Base-by-base conservation (phyloP, 179 eudicot genomes). In the Sideroxylon spinosum region DNA sequence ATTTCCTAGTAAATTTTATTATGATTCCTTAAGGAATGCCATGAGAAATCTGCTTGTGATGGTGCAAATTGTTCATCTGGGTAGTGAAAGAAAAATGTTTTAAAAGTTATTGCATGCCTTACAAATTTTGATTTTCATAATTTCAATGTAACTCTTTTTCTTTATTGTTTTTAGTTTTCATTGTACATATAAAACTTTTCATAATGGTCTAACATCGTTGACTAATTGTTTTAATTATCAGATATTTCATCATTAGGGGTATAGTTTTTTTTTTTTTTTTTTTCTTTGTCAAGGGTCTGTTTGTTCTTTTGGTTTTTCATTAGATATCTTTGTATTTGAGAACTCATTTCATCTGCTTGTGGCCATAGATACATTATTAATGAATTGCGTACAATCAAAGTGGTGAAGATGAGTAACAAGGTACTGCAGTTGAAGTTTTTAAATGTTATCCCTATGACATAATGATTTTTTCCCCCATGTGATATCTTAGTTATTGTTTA, bases 321-420 rank as follows among this genome's bases (percentile, higher is more conserved):
- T 26, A 26, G 10, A 56, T 65, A 67, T 46, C 22, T 0, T 57
- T 68, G 46, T 52, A 46, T 48, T 63, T 76, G 71, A 63, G 37
- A 67, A 28, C 78, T 81, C 71, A 66, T 64, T 74, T 57, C 44
- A 69, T 76, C 79, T 75, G n/a, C 23, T 71, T 81, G 67, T 76
- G 71, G 32, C 73, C 74, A 9, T 86, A 86, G 91, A 83, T 72
- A 76, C 55, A 50, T 85, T 64, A 78, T 84, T 8, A 71, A 85
- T 77, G 84, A 80, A 64, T 73, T 88, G 80, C 84, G 78, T 75
- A 52, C 48, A 78, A 82, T 85, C 66, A 73, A 88, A 74, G 79
- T 72, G 69, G 87, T 88, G 74, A 80, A 88, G 70, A 64, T 78
- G 68, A 59, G 67, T 59, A 86, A 88, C 71, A 85, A 80, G 88